Base-by-base conservation (phyloP, 1,139 yeast species). In the Tardiomyces blankii region DNA sequence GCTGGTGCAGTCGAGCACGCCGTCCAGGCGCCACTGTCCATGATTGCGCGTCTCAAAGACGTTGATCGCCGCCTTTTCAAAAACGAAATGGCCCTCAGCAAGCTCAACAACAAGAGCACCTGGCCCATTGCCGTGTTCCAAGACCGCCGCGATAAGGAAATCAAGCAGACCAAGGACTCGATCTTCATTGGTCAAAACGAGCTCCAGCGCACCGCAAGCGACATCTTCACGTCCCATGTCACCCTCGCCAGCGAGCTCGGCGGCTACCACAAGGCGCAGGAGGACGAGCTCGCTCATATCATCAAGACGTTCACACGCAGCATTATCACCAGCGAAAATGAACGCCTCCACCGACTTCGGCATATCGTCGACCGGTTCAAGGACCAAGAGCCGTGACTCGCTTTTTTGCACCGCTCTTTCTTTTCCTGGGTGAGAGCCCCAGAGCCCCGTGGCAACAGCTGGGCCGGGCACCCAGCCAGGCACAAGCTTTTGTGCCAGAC, bases 221-320 rank as follows among this genome's bases (percentile, higher is more conserved):
- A 62, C 39, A 56, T 68, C 30, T 51, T 59, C 40, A 54, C 57
- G 9, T 55, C 64, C 3, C 72, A 68, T 48, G 58, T 58, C 18
- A 51, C 62, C 1, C 52, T 67, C 7, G 72, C 72, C 0, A 56
- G 61, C 5, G 72, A 68, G 49, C 57, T 68, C 6, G 69, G 70
- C 7, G 58, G 66, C 2, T 65, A 65, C 46, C 62, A 64, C 46
- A 53, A 52, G 11, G 51, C 55, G 18, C 69, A 66, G 43, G 63
- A 59, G 46, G 48, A 54, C 5, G 68, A 63, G 47, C 44, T 65
- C 27, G 45, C 53, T 21, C 50, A 57, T 14, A 49, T 63, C 8
- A 54, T 72, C 23, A 52, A 53, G 42, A 55, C 55, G 33, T 61
- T 58, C 48, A 54, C 65, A 1, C 46, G 42, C 18, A 52, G 50